Evolutionary conservation across 257 asterid species (phyloP), one percentile per base, ranked within the genome.

Genomic region (Solanum chmielewskii): DNA sequence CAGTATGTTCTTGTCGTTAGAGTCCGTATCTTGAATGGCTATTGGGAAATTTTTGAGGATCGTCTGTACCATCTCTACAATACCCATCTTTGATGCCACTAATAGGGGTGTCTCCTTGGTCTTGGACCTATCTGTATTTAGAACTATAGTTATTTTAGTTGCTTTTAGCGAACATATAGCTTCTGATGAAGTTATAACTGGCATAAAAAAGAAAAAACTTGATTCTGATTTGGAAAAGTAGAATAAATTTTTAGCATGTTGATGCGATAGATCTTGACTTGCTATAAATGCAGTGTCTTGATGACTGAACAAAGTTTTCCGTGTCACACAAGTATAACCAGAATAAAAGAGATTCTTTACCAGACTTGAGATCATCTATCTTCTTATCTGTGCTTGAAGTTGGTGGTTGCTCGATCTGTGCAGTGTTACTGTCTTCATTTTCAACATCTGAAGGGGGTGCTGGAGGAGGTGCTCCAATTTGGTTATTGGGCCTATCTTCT

Each of bases 71-170:
- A 94, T 92, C 85, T 92, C 96, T 8, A 84, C 86, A 39, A 92
- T 90, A 29, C 98, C 98, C 90, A 87, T 91, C 87, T 88, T 91
- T 21, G 95, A 92, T 25, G 98, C 96, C 82, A 90, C 69, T 45
- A 94, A 41, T 49, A 94, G 3, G 35, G 96, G 92, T 41, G 92
- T 93, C 69, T 89, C 94, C 89, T 44, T 74, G 33, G 62, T 88
- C 81, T 45, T 75, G 25, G 78, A 3, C 85, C 21, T 10, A 29
- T 42, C 80, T 84, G 87, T 66, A 69, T 60, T 42, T 45, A 60
- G 21, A n/a, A 49, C 41, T 64, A 64, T 15, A 66, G 44, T 77
- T 59, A 62, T 84, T 45, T 47, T 69, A 62, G 56, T 83, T 64
- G 60, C 45, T 49, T 33, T n/a, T 86, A 59, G 39, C 2, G 4